Conservation (phyloP, 164 flowering plant genomes). For the Vitis amurensis region DNA sequence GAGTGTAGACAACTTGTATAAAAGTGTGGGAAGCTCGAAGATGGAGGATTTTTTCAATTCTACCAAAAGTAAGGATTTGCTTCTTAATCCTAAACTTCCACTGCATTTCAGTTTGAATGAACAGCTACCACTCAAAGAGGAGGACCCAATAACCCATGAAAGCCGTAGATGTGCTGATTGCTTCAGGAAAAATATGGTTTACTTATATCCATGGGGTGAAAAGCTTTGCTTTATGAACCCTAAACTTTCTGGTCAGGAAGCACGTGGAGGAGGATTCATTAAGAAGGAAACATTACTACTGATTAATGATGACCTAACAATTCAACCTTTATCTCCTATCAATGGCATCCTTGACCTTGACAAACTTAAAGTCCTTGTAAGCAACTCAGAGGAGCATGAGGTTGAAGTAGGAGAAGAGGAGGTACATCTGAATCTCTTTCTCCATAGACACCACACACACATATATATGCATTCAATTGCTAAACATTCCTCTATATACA, state of each 20-base stretch:
- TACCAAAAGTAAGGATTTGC: slow-evolving; percentile 1
- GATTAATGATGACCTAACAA: slow-evolving; percentile 13
- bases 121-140: slow-evolving; percentile 2
- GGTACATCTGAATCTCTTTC: slow-evolving; percentile 7
- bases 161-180: too few relatives aligned
- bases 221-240: neutral
- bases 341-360: slow-evolving; percentile 6
- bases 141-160: neutral
- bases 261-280: slow-evolving; percentile 13
- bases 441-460: too few relatives aligned
- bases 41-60: slow-evolving; percentile 1
- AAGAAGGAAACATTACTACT: neutral
- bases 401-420: slow-evolving; percentile 13
- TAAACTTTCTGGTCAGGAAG: neutral
- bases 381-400: slow-evolving; percentile 10
- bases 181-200: neutral
- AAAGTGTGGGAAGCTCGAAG: slow-evolving; percentile 8
- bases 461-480: too few relatives aligned
- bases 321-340: slow-evolving; percentile 16
- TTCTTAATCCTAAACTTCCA: slow-evolving; percentile 18
- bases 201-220: too few relatives aligned
- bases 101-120: slow-evolving; percentile 1
- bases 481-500: too few relatives aligned
- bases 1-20: slow-evolving; percentile 17
- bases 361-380: neutral